These are phyloP conservation scores for Neurospora sp. DNA, from an alignment of 495 filamentous ascomycete species.

Conservation along the genomic window DNA sequence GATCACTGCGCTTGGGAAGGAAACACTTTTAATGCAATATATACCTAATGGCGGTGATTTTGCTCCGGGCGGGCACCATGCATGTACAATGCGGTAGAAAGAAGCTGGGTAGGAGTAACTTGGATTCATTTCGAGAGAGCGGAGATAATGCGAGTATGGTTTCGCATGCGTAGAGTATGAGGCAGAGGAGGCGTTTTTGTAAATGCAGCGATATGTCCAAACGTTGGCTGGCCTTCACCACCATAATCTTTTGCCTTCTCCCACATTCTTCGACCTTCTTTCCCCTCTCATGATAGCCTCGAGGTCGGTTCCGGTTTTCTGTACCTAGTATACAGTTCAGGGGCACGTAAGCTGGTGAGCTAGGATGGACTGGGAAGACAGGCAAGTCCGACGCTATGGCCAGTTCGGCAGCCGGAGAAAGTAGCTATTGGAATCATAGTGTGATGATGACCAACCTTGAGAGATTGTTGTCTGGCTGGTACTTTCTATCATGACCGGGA, in stretches of 20 bases:
- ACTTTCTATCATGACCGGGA: no score
- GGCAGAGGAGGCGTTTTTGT: neutral
- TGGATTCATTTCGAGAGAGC: accelerated
- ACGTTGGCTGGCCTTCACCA: neutral
- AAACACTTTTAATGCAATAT: neutral
- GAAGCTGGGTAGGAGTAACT: neutral
- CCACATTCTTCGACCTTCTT: neutral
- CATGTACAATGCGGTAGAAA: neutral
- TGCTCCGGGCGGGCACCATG: neutral
- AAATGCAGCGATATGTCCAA: neutral
- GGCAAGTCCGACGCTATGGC: no score
- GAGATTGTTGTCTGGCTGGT: no score
- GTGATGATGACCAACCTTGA: no score
- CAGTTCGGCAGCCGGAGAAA: no score
- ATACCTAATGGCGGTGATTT: neutral
- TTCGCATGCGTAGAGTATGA: neutral
- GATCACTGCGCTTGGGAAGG: no score
- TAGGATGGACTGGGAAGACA: no score
- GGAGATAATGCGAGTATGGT: neutral
- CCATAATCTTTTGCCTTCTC: neutral
- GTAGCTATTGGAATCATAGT: no score
- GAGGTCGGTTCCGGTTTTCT: no score
- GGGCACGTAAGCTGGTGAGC: no score
- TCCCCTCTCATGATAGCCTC: no score
- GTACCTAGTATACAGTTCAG: neutral